Evolutionary conservation across 2,329 filamentous ascomycete genomes (phyloP), one percentile per base, ranked within the genome.

Genomic region (Beauveria pseudobassiana): DNA sequence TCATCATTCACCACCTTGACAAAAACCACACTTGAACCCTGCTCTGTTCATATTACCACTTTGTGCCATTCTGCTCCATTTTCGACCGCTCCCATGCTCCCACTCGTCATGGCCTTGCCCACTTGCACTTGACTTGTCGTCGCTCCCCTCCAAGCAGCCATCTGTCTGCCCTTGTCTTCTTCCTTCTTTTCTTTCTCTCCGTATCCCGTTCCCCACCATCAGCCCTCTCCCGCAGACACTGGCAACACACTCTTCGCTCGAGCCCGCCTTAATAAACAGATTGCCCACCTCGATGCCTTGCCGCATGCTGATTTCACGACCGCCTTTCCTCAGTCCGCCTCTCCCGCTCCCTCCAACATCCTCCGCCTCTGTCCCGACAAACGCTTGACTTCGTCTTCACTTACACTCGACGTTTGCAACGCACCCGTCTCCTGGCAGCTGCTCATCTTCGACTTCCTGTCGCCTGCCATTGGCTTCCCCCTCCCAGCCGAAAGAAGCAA

Each of bases 371-470:
- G 42, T 9, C n/a, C 9, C 54, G 22, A 50, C 55, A 58, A 50
- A 42, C 45, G 20, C 52, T 42, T 62, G 45, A 52, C 60, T 45
- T 62, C 18, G 26, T 16, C 45, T 26, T 62, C 53, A 56, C 52
- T 51, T 45, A 26, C 20, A 24, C 60, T 51, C 28, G 14, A 50
- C 51, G 46, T 57, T 62, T 52, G 58, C 56, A 57, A 20, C 12
- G 10, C 26, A 14, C 6, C 30, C 10, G 20, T 22, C 5, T 7
- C 8, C 34, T 24, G 10, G 8, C 54, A 38, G n/a, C 49, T 46
- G 28, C 49, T 38, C 49, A 3, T 26, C n/a, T 3, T 22, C n/a
- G 14, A 8, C 26, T 30, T 53, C 8, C 40, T 22, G 7, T 14
- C 24, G 14, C n/a, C 16, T n/a, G 3, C 28, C 12, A 48, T 49